phyloP scores from a whole-genome alignment of 768 basidiomycete species.

The Clavulina sp. region DNA sequence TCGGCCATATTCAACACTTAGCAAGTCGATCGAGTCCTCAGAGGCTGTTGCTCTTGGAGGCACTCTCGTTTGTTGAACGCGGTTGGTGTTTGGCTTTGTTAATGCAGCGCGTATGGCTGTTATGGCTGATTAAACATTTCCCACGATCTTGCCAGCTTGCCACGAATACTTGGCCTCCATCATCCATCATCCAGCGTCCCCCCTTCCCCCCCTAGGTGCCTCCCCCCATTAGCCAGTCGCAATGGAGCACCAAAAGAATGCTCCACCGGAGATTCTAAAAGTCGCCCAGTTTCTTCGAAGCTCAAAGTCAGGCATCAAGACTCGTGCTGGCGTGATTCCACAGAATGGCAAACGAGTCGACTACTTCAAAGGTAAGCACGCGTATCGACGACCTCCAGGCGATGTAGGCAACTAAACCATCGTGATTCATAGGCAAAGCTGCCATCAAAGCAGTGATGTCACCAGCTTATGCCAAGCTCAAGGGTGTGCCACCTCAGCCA shows the following conservation, averaged over 20 bases:
- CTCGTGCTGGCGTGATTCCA: conserved; percentile 72
- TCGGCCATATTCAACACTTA: conserved; percentile 13
- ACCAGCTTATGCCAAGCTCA: conserved; percentile 79
- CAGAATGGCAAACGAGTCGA: conserved; percentile 91
- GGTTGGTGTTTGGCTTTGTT: no score
- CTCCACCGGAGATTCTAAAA: conserved; percentile 61
- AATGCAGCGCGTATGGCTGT: no score
- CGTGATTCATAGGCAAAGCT: conserved; percentile 49
- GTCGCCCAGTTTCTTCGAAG: conserved; percentile 79
- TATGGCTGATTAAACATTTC: no score
- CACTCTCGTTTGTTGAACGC: no score
- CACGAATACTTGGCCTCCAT: no score
- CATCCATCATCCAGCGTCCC: no score
- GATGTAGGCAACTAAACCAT: conserved; percentile 3
- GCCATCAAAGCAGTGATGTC: conserved; percentile 84
- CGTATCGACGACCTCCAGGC: no score
- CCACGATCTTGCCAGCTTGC: no score
- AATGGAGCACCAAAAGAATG: conserved; percentile 60
- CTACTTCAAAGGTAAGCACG: conserved; percentile 82
- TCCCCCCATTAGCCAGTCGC: not conserved
- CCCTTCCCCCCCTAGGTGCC: not conserved
- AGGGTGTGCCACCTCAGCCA: conserved; percentile 50
- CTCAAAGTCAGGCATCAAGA: conserved; percentile 73
- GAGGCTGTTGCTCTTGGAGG: no score
- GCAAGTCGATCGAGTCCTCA: no score